phyloP scores from a whole-genome alignment of 352 stramenopile species.

The Nothophytophthora sp. region DNA sequence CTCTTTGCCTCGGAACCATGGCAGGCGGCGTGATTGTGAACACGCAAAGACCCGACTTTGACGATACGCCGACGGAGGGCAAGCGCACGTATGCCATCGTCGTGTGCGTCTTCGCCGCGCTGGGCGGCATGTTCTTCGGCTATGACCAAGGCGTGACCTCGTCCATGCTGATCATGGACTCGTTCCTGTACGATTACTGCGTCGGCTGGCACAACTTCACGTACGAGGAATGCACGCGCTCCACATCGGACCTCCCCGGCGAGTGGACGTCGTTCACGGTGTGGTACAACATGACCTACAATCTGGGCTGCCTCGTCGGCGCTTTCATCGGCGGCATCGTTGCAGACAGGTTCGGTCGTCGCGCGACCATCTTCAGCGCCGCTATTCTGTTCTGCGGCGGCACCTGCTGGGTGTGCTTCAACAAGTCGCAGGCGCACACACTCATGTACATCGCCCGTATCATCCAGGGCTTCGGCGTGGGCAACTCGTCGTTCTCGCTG shows the following conservation, averaged over 20 bases:
- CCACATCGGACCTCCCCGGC: slow-evolving; percentile 11
- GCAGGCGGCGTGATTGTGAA: slow-evolving; percentile 13
- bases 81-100: slow-evolving; percentile 35
- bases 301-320: slow-evolving; percentile 34
- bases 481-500: slow-evolving; percentile 38
- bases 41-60: slow-evolving; percentile 1
- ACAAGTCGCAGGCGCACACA: slow-evolving; percentile 10
- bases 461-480: slow-evolving; percentile 35
- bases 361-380: slow-evolving; percentile 35
- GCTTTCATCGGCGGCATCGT: slow-evolving; percentile 34
- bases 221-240: slow-evolving; percentile 19
- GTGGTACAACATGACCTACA: slow-evolving; percentile 46
- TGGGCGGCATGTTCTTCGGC: slow-evolving; percentile 30
- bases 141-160: slow-evolving; percentile 40
- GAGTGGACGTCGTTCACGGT: slow-evolving; percentile 30
- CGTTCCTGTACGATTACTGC: slow-evolving; percentile 43
- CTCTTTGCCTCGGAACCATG: slow-evolving; percentile 10
- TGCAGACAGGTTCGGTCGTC: slow-evolving; percentile 34
- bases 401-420: slow-evolving; percentile 33
- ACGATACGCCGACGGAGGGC: slow-evolving; percentile 31
- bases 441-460: slow-evolving; percentile 28
- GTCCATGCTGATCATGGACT: slow-evolving; percentile 41
- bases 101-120: slow-evolving; percentile 28
- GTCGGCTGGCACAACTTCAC: slow-evolving; percentile 36
- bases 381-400: slow-evolving; percentile 36